Base-by-base conservation (phyloP, 306 rosid genomes). In the Pyrus communis region DNA sequence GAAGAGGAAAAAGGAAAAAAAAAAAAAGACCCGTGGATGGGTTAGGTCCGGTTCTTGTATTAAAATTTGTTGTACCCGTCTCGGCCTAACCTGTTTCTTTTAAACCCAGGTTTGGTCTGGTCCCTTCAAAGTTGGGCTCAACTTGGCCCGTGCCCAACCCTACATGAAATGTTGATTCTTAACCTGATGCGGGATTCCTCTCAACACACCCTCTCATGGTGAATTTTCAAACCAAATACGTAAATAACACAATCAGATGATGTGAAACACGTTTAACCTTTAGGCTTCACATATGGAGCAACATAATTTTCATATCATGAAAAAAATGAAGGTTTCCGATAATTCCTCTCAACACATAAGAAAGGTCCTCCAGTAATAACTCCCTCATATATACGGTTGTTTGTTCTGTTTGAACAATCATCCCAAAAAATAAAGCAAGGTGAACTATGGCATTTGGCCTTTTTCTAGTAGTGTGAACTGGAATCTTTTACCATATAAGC, bases 31-130 rank as follows among this genome's bases (percentile, higher is more conserved):
- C 2, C 0, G 0, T 38, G 42, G 10, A 35, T 6, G 40, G 42
- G 42, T 7, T 38, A 38, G 42, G 9, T 38, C 2, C 9, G 10
- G 10, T 38, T 38, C 42, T 0, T 38, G 9, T 38, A 38, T 38
- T 38, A 38, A 38, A 7, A 7, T 7, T 38, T 38, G 42, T 38
- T 7, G 42, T 1, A 38, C 9, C 10, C 2, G 10, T 7, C 2
- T 9, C 9, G 0, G 9, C 9, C 2, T 0, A 2, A 7, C 9
- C 42, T 2, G 2, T 38, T 38, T 38, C 10, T 38, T 38, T 38
- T 38, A 38, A 38, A 38, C 42, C 2, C 0, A 0, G 2, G 9
- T 38, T 2, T 0, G 10, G 0, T 38, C 0, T 1, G 0, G 42
- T 38, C 42, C 10, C 42, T 38, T 38, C 10, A 38, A 38, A 38